phyloP scores from a whole-genome alignment of 179 eudicot species.

The Carnegiea gigantea region DNA sequence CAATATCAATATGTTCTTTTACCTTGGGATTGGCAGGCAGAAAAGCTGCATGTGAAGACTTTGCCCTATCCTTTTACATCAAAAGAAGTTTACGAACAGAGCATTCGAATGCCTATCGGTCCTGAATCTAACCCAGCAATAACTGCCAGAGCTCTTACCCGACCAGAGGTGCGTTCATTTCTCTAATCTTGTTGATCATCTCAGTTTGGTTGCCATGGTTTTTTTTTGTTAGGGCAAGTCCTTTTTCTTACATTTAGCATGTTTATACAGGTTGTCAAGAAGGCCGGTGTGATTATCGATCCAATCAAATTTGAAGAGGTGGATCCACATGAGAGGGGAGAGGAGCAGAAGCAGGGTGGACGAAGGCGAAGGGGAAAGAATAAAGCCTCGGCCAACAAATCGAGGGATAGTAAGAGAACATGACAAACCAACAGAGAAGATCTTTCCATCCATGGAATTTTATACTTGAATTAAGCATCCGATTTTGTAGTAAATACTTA shows the following conservation, averaged over 20 bases:
- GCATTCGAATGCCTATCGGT: slow-evolving; percentile 88
- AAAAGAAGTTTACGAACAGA: slow-evolving; percentile 64
- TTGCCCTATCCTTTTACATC: slow-evolving; percentile 83
- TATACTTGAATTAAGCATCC: not conserved
- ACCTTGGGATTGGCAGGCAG: slow-evolving; percentile 55
- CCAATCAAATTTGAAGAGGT: slow-evolving; percentile 77
- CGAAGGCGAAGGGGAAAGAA: slow-evolving; percentile 24
- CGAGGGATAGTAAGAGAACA: slow-evolving; percentile 11
- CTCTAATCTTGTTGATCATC: not conserved
- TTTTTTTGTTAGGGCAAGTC: not conserved
- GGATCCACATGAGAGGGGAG: slow-evolving; percentile 39
- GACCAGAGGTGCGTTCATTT: slow-evolving; percentile 65
- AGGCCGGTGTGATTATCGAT: slow-evolving; percentile 69
- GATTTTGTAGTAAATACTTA: slow-evolving; percentile 28
- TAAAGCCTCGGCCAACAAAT: slow-evolving; percentile 28
- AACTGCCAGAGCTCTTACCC: slow-evolving; percentile 63
- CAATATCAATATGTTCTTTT: not conserved
- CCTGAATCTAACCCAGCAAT: slow-evolving; percentile 87
- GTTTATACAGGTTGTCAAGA: slow-evolving; percentile 76
- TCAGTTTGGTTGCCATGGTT: not conserved
- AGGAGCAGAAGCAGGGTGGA: slow-evolving; percentile 37
- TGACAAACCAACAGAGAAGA: not conserved
- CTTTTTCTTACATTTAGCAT: slow-evolving; percentile 13
- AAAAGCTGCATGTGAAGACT: slow-evolving; percentile 59
- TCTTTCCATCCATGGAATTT: not conserved